Evolutionary conservation across 805 yeast species (phyloP), one percentile per base, ranked within the genome.

Genomic region (Spathaspora girioi): DNA sequence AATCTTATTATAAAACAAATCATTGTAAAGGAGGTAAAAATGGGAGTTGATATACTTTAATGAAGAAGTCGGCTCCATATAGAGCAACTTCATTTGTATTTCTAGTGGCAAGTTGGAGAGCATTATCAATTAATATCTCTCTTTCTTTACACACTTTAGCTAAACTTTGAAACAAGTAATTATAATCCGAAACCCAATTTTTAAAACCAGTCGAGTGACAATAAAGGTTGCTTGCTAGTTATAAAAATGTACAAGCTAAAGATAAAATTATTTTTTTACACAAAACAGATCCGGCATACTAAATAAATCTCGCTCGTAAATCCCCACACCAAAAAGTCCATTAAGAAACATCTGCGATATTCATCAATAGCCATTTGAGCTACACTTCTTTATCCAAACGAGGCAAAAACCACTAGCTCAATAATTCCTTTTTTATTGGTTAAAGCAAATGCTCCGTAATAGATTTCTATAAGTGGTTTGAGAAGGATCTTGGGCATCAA

Each of bases 1-100:
- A 4, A 78, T 64, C 57, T 68, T 68, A 27, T 75, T 70, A 56
- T 73, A 71, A 58, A 70, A 79, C 15, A 75, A 55, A 47, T 78
- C 78, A 59, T 84, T 83, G 65, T 81, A 74, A 46, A 82, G 62
- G 3, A 70, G 57, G 56, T 76, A 81, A 57, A 78, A 80, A 44
- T 73, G 75, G n/a, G 70, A 63, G 47, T 67, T 73, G n/a, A 60
- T 59, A 46, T 60, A 55, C 50, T 70, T 70, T 47, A 70, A 64
- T 14, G 68, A 56, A 35, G 75, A 65, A 8, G 59, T 56, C 0
- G 79, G 79, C 3, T 58, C 61, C 4, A 63, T 57, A 18, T 55
- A 58, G 5, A 78, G 54, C 15, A 79, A 50, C 45, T 59, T 52
- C 2, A 75, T 64, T 49, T 77, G 76, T 9, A 79, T 66, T 56